Evolutionary conservation across 2,329 filamentous ascomycete species (phyloP), one percentile per base, ranked within the genome.

Genomic region (Aspergillus niger): DNA sequence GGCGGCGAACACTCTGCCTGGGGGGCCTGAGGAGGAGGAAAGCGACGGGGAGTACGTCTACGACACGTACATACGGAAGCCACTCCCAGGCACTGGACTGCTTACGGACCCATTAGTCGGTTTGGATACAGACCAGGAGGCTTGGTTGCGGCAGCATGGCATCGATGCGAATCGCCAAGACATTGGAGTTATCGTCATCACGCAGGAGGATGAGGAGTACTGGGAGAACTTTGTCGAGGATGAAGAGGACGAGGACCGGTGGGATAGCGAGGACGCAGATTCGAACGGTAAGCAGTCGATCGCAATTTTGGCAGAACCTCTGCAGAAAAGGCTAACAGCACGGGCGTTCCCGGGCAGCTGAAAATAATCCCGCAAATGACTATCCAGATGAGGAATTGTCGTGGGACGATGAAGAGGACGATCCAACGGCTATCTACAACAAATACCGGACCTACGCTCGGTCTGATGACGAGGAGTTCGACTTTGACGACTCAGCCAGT

Each of bases 231-330:
- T 85, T 69, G 78, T 81, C 4, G 79, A 80, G 58, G 79, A 83
- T n/a, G 81, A 84, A 13, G 80, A 83, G 15, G 83, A 82, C 49
- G 80, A 81, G 50, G 82, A 78, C 47, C 80, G 82, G 49, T 85
- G 82, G 76, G 81, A 86, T 63, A 85, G 81, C 36, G 86, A 88
- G 60, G 85, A 87, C 63, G 85, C 85, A 26, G 85, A 88, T 65
- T 85, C 85, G 39, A 88, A 89, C 69, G 84, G 81, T 82, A 70
- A 67, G 73, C 20, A 44, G 48, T 65, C 49, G 24, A 47, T 38
- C 55, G 36, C 30, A 48, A 50, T 7, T 26, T 11, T 10, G 6
- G 22, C 22, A 24, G 13, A 10, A 36, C 15, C 41, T 11, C 11
- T 3, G 36, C 43, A 47, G 30, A 53, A 26, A 26, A 36, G 22